Evolutionary conservation across 192 early-diverging fungal species (phyloP).

Genomic region (Linnemannia hyalina): DNA sequence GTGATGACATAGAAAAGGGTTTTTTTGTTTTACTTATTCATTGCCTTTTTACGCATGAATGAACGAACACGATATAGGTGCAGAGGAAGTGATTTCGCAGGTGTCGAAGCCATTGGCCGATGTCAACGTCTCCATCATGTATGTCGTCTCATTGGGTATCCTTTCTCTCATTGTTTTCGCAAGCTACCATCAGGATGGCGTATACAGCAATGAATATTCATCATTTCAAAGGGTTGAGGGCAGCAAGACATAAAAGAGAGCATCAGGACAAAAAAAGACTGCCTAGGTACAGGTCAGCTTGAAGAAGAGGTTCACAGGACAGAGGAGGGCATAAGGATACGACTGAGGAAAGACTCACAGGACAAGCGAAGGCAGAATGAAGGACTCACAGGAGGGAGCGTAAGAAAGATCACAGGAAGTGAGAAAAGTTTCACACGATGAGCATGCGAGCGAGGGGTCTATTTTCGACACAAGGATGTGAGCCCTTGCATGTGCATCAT

Average conservation of each 20-base stretch:
- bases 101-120: slow-evolving; percentile 50
- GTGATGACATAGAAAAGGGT: not conserved
- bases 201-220: not conserved
- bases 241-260: not conserved
- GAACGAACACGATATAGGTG: slow-evolving; percentile 9
- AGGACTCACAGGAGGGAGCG: too few relatives aligned
- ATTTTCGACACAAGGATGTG: not conserved
- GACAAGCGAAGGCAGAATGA: too few relatives aligned
- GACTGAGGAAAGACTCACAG: too few relatives aligned
- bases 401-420: not conserved
- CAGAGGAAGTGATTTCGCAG: slow-evolving; percentile 45
- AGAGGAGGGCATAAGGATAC: too few relatives aligned
- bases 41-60: not conserved
- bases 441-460: not conserved
- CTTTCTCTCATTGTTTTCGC: not conserved
- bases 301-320: too few relatives aligned
- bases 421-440: not conserved
- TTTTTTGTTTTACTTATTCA: slow-evolving; percentile 1
- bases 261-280: not conserved
- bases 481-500: slow-evolving; percentile 8
- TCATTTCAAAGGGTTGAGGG: not conserved
- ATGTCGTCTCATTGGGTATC: not conserved
- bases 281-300: too few relatives aligned
- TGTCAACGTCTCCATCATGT: slow-evolving; percentile 54
- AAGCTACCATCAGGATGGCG: not conserved